Conservation (phyloP, 768 basidiomycete genomes). For the Mycena vitilis region DNA sequence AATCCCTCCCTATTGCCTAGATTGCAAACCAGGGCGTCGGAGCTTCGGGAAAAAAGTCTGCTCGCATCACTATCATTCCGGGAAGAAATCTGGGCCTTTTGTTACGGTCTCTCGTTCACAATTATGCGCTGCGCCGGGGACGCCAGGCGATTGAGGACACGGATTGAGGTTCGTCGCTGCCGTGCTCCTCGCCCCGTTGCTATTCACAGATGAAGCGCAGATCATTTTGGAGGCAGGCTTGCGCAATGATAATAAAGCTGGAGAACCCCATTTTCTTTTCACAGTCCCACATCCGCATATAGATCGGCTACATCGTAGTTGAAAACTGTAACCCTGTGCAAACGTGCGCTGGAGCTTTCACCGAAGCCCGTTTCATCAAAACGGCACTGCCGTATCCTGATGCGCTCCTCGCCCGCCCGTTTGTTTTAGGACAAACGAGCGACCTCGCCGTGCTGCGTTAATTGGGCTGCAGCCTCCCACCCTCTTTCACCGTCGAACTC, state of each 20-base stretch:
- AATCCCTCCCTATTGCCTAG: not conserved
- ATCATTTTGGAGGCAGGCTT: slow-evolving; percentile 8
- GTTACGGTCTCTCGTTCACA: slow-evolving; percentile 12
- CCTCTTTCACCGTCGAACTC: not conserved
- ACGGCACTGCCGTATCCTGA: not conserved
- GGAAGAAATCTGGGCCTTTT: not conserved
- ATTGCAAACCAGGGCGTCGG: slow-evolving; percentile 20
- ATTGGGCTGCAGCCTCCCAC: not conserved
- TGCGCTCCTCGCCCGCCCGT: no score
- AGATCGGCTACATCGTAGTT: not conserved
- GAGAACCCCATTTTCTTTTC: not conserved
- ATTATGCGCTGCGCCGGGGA: slow-evolving; percentile 18
- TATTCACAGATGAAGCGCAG: not conserved
- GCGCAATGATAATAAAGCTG: not conserved
- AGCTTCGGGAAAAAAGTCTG: slow-evolving; percentile 22
- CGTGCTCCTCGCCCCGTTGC: no score
- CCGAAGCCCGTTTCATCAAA: not conserved
- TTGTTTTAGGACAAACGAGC: no score
- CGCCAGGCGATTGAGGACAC: slow-evolving; percentile 8
- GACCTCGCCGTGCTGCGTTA: not conserved
- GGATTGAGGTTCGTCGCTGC: slow-evolving; percentile 9
- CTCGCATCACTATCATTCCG: slow-evolving; percentile 12
- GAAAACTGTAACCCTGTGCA: not conserved
- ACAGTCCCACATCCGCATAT: not conserved
- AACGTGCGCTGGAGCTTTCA: no score